Percentiles rank a stretch among this genome's conserved stretches.
These are phyloP conservation scores for Astragalus glycyphyllos DNA, from an alignment of 306 rosid genomes.

Conservation along the genomic window DNA sequence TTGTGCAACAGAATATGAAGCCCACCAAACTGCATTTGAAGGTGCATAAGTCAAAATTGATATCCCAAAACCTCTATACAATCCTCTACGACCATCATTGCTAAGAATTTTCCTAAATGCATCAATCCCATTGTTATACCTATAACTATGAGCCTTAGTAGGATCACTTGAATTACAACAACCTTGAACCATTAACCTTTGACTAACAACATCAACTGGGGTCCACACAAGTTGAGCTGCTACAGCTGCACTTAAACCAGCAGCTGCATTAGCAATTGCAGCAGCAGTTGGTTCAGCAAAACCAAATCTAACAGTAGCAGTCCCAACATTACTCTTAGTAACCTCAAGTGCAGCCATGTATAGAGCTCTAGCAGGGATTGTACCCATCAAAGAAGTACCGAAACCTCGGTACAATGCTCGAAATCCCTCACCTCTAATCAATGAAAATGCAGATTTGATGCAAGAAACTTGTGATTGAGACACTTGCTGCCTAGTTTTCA, in stretches of 20 bases:
- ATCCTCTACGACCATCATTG: slow-evolving; percentile 73
- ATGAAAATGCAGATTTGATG: slow-evolving; percentile 60
- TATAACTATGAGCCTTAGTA: slow-evolving; percentile 47
- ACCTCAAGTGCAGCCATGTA: slow-evolving; percentile 87
- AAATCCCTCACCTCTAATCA: slow-evolving; percentile 74
- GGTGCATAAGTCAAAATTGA: slow-evolving; percentile 90
- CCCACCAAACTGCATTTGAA: slow-evolving; percentile 95
- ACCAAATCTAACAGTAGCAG: slow-evolving; percentile 69
- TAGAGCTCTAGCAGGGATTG: slow-evolving; percentile 82
- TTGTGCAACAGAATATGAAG: slow-evolving; percentile 79
- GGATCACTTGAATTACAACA: slow-evolving; percentile 44
- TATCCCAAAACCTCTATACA: slow-evolving; percentile 56
- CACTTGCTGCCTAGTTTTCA: slow-evolving; percentile 88
- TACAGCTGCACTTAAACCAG: slow-evolving; percentile 77
- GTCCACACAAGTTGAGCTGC: slow-evolving; percentile 96
- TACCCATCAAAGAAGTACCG: slow-evolving; percentile 89
- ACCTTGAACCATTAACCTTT: slow-evolving; percentile 70
- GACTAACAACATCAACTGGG: slow-evolving; percentile 72
- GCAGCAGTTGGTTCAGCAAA: slow-evolving; percentile 74
- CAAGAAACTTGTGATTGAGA: slow-evolving; percentile 74
- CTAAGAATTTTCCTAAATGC: slow-evolving; percentile 75
- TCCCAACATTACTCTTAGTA: slow-evolving; percentile 83
- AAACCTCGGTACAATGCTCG: slow-evolving; percentile 83
- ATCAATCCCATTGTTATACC: slow-evolving; percentile 72
- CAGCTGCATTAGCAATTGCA: slow-evolving; percentile 75